These are phyloP conservation scores for Malus hybrid DNA, from an alignment of 331 rosid species.

Conservation along the genomic window DNA sequence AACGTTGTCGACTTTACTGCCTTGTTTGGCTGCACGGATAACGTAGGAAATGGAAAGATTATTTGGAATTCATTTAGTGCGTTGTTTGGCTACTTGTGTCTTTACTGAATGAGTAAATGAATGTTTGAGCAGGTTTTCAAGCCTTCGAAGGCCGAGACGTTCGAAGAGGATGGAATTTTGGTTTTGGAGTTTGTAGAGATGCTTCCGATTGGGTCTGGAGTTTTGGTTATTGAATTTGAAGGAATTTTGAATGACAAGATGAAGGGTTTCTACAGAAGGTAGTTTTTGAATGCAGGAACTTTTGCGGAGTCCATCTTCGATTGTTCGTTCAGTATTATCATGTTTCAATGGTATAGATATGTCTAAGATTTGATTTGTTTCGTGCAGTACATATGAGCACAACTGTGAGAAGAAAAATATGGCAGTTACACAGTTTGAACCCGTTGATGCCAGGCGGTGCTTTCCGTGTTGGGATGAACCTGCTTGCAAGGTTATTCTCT, in stretches of 20 bases:
- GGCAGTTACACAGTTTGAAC: slow-evolving; percentile 96
- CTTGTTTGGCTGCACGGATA: slow-evolving; percentile 1
- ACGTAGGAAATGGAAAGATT: not conserved
- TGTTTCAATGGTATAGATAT: not conserved
- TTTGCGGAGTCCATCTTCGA: not conserved
- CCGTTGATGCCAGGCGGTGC: slow-evolving; percentile 92
- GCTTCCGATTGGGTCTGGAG: slow-evolving; percentile 55
- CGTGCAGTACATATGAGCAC: slow-evolving; percentile 58
- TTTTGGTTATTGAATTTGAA: slow-evolving; percentile 52
- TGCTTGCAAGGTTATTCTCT: slow-evolving; percentile 63
- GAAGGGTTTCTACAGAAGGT: slow-evolving; percentile 92
- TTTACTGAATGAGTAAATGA: not conserved
- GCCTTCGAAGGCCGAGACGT: slow-evolving; percentile 49
- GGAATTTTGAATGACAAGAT: slow-evolving; percentile 78
- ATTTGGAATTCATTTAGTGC: not conserved
- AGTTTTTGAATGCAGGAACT: not conserved
- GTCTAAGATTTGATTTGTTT: slow-evolving; percentile 1
- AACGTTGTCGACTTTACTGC: not conserved
- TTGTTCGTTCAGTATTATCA: not conserved
- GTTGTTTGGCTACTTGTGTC: not conserved
- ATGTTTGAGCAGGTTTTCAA: slow-evolving; percentile 43
- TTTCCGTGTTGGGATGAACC: slow-evolving; percentile 99
- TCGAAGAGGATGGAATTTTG: slow-evolving; percentile 60
- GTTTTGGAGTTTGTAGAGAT: slow-evolving; percentile 64
- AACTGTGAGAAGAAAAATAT: slow-evolving; percentile 78